These are phyloP conservation scores for Croton setiger DNA, from an alignment of 441 rosid species.

Conservation along the genomic window DNA sequence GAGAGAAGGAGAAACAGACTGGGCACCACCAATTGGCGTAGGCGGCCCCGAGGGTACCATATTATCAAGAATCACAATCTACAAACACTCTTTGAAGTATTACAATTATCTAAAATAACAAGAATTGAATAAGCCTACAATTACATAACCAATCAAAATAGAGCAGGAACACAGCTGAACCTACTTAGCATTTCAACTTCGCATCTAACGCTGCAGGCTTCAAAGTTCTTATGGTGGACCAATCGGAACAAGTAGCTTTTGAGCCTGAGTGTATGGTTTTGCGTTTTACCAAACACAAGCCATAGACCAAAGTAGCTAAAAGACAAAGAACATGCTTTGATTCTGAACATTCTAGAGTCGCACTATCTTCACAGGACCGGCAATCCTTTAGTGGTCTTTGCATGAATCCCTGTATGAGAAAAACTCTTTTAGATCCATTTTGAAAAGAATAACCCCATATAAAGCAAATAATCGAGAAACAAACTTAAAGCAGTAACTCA, in stretches of 20 bases:
- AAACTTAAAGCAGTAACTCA: constrained; percentile 7
- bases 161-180: constrained; percentile 21
- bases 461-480: constrained; percentile 7
- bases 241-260: constrained; percentile 25
- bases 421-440: constrained; percentile 47
- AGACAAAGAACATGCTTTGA: constrained; percentile 37
- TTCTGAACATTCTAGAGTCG: constrained; percentile 60
- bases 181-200: constrained; percentile 38
- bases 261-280: constrained; percentile 38
- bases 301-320: constrained; percentile 33
- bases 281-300: constrained; percentile 39
- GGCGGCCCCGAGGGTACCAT: constrained; percentile 91
- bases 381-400: constrained; percentile 26
- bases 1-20: constrained; percentile 64
- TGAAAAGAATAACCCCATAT: constrained; percentile 15
- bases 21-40: constrained; percentile 74
- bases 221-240: constrained; percentile 33
- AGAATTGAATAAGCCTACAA: constrained; percentile 30
- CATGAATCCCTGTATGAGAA: constrained; percentile 38
- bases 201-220: constrained; percentile 31
- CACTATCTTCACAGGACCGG: constrained; percentile 26
- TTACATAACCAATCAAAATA: constrained; percentile 30
- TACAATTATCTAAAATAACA: constrained; percentile 42
- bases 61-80: constrained; percentile 38
- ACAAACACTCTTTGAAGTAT: constrained; percentile 26